These are phyloP conservation scores for Fraxinus americana DNA, from an alignment of 257 asterid genomes.

Conservation along the genomic window DNA sequence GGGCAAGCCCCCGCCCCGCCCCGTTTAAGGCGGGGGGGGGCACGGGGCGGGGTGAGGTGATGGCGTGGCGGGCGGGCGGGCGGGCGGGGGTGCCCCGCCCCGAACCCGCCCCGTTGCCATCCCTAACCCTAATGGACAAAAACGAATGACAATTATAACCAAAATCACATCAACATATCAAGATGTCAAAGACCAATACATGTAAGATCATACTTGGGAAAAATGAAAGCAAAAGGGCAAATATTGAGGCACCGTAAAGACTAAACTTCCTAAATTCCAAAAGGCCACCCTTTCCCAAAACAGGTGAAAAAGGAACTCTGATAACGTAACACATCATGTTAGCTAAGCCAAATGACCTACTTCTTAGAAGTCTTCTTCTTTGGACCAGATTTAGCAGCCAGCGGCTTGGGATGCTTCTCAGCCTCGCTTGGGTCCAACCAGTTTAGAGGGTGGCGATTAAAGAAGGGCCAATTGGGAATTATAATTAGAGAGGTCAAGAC, in stretches of 20 bases:
- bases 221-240: background rate
- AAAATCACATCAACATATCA: background rate
- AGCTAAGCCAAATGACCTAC: constrained; percentile 30
- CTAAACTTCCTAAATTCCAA: background rate
- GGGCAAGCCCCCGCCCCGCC: too few relatives aligned
- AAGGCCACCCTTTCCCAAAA: background rate
- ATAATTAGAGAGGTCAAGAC: constrained; percentile 59
- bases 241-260: background rate
- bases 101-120: too few relatives aligned
- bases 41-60: too few relatives aligned
- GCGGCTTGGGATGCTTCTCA: constrained; percentile 71
- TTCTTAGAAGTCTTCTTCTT: constrained; percentile 66
- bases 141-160: background rate
- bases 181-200: background rate
- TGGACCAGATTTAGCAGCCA: constrained; percentile 35
- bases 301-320: background rate
- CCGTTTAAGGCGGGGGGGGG: too few relatives aligned
- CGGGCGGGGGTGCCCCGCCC: too few relatives aligned
- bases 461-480: constrained; percentile 72
- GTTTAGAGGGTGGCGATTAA: constrained; percentile 63
- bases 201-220: background rate
- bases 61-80: too few relatives aligned
- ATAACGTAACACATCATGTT: background rate
- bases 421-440: constrained; percentile 73
- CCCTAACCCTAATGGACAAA: background rate